Conservation (phyloP, 2,329 filamentous ascomycete species). For the Botrytis cinerea region DNA sequence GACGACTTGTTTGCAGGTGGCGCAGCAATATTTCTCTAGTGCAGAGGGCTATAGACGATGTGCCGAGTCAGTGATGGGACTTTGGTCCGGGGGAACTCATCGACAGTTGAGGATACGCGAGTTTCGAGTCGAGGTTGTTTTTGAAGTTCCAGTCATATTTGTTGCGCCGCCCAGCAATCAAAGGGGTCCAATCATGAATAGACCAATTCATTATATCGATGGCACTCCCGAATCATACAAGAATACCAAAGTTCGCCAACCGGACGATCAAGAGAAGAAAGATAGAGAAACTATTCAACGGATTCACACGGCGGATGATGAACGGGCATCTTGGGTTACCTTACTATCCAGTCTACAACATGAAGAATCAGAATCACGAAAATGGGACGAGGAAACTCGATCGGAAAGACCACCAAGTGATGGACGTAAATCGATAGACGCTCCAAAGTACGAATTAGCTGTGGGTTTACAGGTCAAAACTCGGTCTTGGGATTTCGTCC, state of each 20-base stretch:
- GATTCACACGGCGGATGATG: constrained; percentile 58
- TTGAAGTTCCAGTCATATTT: constrained; percentile 43
- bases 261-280: constrained; percentile 17
- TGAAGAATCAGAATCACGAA: constrained; percentile 52
- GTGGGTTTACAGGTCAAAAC: constrained; percentile 41
- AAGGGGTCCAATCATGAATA: constrained; percentile 35
- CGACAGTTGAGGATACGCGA: constrained; percentile 40
- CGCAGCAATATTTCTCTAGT: constrained; percentile 45
- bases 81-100: constrained; percentile 40
- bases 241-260: constrained; percentile 31
- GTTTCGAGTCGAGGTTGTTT: constrained; percentile 45
- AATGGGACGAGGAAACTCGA: constrained; percentile 44
- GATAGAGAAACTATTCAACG: constrained; percentile 28
- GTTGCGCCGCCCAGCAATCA: constrained; percentile 37
- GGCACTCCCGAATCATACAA: constrained; percentile 35
- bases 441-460: constrained; percentile 33
- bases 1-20: constrained; percentile 40
- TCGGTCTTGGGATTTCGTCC: constrained; percentile 45
- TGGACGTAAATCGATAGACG: neutral
- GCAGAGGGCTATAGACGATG: constrained; percentile 42
- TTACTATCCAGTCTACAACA: constrained; percentile 53
- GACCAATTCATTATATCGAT: constrained; percentile 36
- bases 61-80: constrained; percentile 39
- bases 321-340: constrained; percentile 56
- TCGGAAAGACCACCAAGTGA: constrained; percentile 14